Conservation (phyloP, 352 stramenopile genomes). For the Aphanomyces stellatus region DNA sequence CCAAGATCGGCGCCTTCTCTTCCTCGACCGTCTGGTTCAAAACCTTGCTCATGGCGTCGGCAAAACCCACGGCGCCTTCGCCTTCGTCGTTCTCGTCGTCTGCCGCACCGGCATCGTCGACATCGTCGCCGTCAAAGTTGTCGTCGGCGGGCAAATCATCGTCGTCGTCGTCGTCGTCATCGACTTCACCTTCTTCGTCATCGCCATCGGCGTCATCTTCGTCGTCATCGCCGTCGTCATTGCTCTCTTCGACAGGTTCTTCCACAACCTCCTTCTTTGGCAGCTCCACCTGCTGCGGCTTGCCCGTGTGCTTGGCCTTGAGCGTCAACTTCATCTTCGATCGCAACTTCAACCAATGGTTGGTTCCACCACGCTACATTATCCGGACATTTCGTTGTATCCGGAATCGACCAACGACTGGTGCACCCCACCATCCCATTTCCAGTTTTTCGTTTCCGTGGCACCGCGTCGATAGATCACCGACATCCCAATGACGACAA, state of each 20-base stretch:
- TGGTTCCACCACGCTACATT: neutral
- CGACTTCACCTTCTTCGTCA: slow-evolving; percentile 16
- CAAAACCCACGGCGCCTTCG: slow-evolving; percentile 69
- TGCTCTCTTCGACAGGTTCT: slow-evolving; percentile 19
- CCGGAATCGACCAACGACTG: too few species aligned
- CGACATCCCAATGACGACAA: neutral
- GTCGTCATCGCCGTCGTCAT: slow-evolving; percentile 15
- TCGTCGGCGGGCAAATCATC: slow-evolving; percentile 11
- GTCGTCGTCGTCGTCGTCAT: slow-evolving; percentile 9
- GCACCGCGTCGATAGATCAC: neutral
- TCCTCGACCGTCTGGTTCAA: slow-evolving; percentile 58
- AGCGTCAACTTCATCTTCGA: slow-evolving; percentile 14
- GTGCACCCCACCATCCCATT: too few species aligned
- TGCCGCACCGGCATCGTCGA: neutral
- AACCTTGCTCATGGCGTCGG: slow-evolving; percentile 82
- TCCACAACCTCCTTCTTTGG: slow-evolving; percentile 20
- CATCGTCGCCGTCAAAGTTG: slow-evolving; percentile 21
- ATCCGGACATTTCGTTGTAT: neutral
- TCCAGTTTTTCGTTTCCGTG: too few species aligned
- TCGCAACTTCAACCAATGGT: slow-evolving; percentile 11
- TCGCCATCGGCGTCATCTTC: slow-evolving; percentile 13
- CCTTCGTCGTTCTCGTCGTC: slow-evolving; percentile 22
- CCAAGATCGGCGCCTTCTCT: slow-evolving; percentile 66
- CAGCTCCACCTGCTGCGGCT: neutral
- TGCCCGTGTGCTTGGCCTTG: slow-evolving; percentile 8